phyloP scores from a whole-genome alignment of 2,329 filamentous ascomycete species.

The Aspergillus luchuensis region DNA sequence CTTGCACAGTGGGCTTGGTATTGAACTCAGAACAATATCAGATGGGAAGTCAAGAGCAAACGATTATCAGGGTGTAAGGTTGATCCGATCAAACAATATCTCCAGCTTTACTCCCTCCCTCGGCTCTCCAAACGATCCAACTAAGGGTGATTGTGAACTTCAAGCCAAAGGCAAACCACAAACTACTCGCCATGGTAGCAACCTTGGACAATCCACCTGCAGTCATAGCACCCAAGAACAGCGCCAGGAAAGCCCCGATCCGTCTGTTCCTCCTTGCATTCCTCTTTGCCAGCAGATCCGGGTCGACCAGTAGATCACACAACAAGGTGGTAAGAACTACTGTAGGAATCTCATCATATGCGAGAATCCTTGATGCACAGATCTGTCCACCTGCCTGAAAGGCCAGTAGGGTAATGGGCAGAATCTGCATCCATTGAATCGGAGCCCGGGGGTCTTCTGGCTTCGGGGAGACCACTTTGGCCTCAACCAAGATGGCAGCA shows the following conservation, averaged over 20 bases:
- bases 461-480: slow-evolving; percentile 33
- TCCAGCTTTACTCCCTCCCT: slow-evolving; percentile 11
- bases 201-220: slow-evolving; percentile 43
- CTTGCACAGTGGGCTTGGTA: too few relatives aligned
- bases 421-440: slow-evolving; percentile 40
- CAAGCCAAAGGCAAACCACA: slow-evolving; percentile 45
- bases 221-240: slow-evolving; percentile 46
- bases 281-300: slow-evolving; percentile 27
- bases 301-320: slow-evolving; percentile 44
- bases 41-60: background rate
- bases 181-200: slow-evolving; percentile 37
- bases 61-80: background rate
- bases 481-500: slow-evolving; percentile 40
- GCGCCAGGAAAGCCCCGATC: slow-evolving; percentile 38
- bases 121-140: slow-evolving; percentile 41
- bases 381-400: slow-evolving; percentile 48
- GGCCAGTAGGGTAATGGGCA: slow-evolving; percentile 42
- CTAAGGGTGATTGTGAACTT: slow-evolving; percentile 38
- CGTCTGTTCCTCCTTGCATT: slow-evolving; percentile 40
- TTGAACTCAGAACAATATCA: background rate
- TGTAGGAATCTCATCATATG: slow-evolving; percentile 44
- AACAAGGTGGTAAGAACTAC: slow-evolving; percentile 45
- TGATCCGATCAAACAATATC: background rate
- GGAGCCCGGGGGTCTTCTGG: slow-evolving; percentile 33
- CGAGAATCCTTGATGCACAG: slow-evolving; percentile 39